phyloP scores from a whole-genome alignment of 2,329 filamentous ascomycete species.

The Diaporthe destruens region DNA sequence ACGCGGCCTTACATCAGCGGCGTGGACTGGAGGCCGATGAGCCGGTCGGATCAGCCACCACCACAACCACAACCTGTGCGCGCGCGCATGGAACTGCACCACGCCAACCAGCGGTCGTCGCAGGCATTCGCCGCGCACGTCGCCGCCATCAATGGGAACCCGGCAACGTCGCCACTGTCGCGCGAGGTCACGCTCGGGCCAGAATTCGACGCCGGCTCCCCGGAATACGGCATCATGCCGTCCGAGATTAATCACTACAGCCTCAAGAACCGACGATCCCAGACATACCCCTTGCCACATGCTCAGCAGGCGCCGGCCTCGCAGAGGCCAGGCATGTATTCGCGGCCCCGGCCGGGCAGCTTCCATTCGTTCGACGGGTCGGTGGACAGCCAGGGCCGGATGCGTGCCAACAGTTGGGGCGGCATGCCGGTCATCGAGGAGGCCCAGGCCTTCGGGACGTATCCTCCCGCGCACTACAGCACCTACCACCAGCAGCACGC shows the following conservation, averaged over 20 bases:
- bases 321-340: constrained; percentile 42
- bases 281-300: constrained; percentile 5
- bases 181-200: constrained; percentile 16
- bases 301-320: not conserved
- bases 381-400: constrained; percentile 41
- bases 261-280: constrained; percentile 18
- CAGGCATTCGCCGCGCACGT: constrained; percentile 34
- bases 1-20: constrained; percentile 33
- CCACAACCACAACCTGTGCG: not conserved
- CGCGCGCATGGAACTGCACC: constrained; percentile 38
- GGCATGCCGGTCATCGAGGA: constrained; percentile 48
- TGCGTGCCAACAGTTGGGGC: constrained; percentile 46
- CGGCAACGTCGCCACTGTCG: constrained; percentile 35
- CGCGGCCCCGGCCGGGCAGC: constrained; percentile 42
- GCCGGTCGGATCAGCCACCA: not conserved
- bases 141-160: constrained; percentile 17
- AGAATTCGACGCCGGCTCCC: constrained; percentile 4
- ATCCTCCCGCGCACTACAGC: constrained; percentile 15
- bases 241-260: constrained; percentile 28
- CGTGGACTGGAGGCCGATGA: constrained; percentile 13
- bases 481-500: constrained; percentile 36
- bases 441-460: constrained; percentile 13
- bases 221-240: constrained; percentile 22
- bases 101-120: constrained; percentile 35
- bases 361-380: constrained; percentile 56